Conservation (phyloP, 2,329 filamentous ascomycete genomes). For the Clonostachys chloroleuca region DNA sequence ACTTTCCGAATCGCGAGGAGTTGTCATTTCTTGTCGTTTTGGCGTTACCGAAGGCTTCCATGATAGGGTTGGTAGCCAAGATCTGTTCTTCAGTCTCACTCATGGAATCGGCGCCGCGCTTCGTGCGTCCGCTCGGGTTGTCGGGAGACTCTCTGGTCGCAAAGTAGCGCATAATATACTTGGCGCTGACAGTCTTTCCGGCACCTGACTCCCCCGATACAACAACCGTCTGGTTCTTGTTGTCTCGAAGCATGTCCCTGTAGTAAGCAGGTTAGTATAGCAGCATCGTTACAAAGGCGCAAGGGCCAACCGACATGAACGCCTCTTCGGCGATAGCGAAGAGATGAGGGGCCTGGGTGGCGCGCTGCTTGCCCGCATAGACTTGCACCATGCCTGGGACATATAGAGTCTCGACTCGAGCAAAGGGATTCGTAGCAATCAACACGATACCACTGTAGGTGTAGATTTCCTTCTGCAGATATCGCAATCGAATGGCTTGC, state of each 20-base stretch:
- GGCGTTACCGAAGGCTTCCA: constrained; percentile 99
- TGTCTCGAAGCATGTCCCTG: constrained; percentile 94
- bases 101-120: constrained; percentile 75
- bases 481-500: constrained; percentile 95
- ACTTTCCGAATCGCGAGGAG: constrained; percentile 98
- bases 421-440: constrained; percentile 97
- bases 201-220: constrained; percentile 99
- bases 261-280: constrained; percentile 12
- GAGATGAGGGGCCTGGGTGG: constrained; percentile 93
- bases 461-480: constrained; percentile 98
- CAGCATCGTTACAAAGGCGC: not conserved
- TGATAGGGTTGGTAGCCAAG: constrained; percentile 95
- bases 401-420: constrained; percentile 94
- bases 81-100: constrained; percentile 99
- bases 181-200: constrained; percentile 97
- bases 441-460: constrained; percentile 98
- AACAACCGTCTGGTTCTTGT: constrained; percentile 95
- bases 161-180: constrained; percentile 99
- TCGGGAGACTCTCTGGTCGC: constrained; percentile 93
- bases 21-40: constrained; percentile 99
- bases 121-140: constrained; percentile 72
- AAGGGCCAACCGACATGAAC: constrained; percentile 68
- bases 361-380: constrained; percentile 93
- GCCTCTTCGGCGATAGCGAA: constrained; percentile 99
- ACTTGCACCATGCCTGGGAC: constrained; percentile 99